Conservation (phyloP, 805 yeast genomes). For the Scheffersomyces lignosus region DNA sequence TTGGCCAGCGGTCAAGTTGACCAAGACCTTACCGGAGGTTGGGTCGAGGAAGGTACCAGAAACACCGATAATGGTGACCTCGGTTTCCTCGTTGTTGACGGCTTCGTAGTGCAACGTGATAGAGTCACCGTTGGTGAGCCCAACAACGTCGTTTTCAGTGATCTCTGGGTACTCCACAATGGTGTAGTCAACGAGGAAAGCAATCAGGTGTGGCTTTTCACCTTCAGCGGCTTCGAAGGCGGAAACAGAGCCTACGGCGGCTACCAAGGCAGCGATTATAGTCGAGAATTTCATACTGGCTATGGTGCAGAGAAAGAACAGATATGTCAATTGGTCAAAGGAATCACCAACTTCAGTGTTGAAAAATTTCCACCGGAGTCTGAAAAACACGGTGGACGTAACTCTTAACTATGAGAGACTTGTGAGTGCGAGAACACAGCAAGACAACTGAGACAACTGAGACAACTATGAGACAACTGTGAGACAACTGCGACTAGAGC, state of each 20-base stretch:
- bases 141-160: conserved; percentile 40
- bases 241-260: conserved; percentile 8
- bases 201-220: conserved; percentile 29
- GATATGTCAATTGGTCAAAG: too few species aligned
- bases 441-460: too few species aligned
- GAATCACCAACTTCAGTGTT: too few species aligned
- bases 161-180: conserved; percentile 47
- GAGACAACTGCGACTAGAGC: too few species aligned
- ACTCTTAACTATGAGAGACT: too few species aligned
- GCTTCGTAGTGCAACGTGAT: conserved; percentile 53
- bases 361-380: too few species aligned
- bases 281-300: conserved; percentile 6
- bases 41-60: conserved; percentile 67
- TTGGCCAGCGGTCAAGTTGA: conserved; percentile 65
- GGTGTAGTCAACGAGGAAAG: conserved; percentile 49
- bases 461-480: too few species aligned
- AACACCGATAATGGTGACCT: conserved; percentile 59
- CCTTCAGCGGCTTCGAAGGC: conserved; percentile 10
- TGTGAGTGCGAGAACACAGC: too few species aligned
- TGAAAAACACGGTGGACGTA: too few species aligned
- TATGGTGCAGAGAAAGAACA: too few species aligned
- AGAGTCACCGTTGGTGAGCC: conserved; percentile 51
- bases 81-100: conserved; percentile 51
- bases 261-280: conserved; percentile 5
- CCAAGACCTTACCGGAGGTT: conserved; percentile 46